These are phyloP conservation scores for Gossypium ekmanianum DNA, from an alignment of 345 rosid species.

Conservation along the genomic window DNA sequence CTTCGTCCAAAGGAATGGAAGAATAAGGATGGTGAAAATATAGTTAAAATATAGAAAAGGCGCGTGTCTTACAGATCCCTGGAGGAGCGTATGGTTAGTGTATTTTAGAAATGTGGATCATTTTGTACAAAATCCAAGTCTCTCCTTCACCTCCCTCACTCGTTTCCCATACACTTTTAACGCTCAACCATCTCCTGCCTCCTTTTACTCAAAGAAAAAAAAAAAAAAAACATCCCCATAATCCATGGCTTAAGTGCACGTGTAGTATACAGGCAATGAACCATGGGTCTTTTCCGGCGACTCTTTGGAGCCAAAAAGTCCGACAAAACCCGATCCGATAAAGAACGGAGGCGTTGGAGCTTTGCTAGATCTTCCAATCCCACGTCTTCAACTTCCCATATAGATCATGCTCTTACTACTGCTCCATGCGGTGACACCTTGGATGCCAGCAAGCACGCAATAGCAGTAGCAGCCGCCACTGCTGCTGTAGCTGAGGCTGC, in stretches of 20 bases:
- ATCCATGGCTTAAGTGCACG: neutral
- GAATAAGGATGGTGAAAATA: no score
- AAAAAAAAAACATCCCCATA: no score
- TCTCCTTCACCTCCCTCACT: neutral
- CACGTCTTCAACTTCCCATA: constrained; percentile 24
- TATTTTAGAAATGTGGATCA: neutral
- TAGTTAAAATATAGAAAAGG: neutral
- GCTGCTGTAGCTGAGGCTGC: constrained; percentile 92
- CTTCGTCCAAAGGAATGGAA: no score
- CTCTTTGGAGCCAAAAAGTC: constrained; percentile 57
- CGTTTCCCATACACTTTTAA: neutral
- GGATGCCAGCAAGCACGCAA: constrained; percentile 72
- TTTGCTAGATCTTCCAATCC: constrained; percentile 54
- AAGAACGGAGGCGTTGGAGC: constrained; percentile 56
- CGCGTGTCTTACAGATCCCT: neutral
- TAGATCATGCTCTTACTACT: neutral
- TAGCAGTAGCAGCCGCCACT: constrained; percentile 89
- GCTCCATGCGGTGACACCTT: constrained; percentile 20
- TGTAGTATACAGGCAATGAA: constrained; percentile 26
- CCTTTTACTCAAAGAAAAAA: neutral
- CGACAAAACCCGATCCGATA: constrained; percentile 23
- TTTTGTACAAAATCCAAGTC: constrained; percentile 7
- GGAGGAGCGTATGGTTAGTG: neutral
- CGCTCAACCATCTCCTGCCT: neutral
- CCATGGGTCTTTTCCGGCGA: constrained; percentile 75